These are phyloP conservation scores for Citeromyces matritensis DNA, from an alignment of 805 yeast genomes.

Conservation along the genomic window DNA sequence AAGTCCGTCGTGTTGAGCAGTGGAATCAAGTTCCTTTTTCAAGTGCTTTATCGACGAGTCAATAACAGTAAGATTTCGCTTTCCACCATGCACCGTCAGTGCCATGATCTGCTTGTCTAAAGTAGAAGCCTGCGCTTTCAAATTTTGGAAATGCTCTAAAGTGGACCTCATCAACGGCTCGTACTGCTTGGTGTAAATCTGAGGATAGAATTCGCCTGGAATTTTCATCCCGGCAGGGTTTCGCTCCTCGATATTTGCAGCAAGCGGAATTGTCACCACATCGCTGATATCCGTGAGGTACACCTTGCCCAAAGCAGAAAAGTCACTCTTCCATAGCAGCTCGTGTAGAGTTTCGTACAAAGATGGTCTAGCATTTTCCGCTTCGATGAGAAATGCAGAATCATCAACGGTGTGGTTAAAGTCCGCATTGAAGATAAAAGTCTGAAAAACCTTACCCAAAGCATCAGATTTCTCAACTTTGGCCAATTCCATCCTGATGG, in stretches of 20 bases:
- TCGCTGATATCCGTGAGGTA: constrained; percentile 14
- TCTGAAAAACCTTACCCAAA: constrained; percentile 7
- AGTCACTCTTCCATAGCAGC: constrained; percentile 14
- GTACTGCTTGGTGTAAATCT: constrained; percentile 17
- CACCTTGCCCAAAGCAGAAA: constrained; percentile 8
- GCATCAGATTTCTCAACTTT: constrained; percentile 4
- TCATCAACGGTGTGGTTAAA: constrained; percentile 4
- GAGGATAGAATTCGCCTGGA: constrained; percentile 19
- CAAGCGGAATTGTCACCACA: constrained; percentile 17
- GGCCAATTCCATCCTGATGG: constrained; percentile 8
- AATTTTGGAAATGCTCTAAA: background rate
- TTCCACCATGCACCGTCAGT: constrained; percentile 16
- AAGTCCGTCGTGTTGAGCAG: too few species aligned
- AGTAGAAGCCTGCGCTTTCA: constrained; percentile 6
- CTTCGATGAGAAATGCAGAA: constrained; percentile 17
- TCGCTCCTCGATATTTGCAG: constrained; percentile 12
- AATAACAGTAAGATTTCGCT: constrained; percentile 11
- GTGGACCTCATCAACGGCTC: constrained; percentile 6
- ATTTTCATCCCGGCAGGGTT: constrained; percentile 13
- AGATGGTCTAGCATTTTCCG: constrained; percentile 11
- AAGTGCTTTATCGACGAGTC: constrained; percentile 12
- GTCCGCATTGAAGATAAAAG: constrained; percentile 2
- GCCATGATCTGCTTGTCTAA: constrained; percentile 8
- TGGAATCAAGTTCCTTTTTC: too few species aligned
- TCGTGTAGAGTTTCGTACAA: constrained; percentile 18